Base-by-base conservation (phyloP, 1,284 basidiomycete genomes). In the Leccinum ambiguum region DNA sequence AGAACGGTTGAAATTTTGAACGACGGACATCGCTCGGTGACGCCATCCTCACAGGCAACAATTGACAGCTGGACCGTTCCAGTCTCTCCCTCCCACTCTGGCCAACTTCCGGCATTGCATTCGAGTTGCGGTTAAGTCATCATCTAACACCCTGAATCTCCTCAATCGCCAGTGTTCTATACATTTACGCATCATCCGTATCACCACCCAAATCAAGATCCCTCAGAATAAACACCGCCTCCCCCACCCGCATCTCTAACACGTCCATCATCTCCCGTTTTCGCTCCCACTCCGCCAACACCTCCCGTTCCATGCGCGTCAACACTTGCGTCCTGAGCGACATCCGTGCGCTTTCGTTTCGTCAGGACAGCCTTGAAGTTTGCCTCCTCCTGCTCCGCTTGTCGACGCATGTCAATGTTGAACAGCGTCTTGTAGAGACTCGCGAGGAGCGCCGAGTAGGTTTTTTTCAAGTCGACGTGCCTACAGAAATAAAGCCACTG, bases 361-460 rank as follows among this genome's bases (percentile, higher is more conserved):
- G 88, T 88, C 53, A 96, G 77, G 16, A 96, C 86, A 2, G 87
- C 87, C 66, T 83, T 85, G 54, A 93, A 81, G 45, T 81, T 80
- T 1, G 84, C 79, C 60, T 86, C 85, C 67, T 91, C 88, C 64
- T 86, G 78, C 75, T 97, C 94, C 6, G 86, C 84, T 67, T 85
- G 83, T 65, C 88, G 83, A 53, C 95, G 85, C 71, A 84, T 82
- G 13, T 0, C 23, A 23, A 23, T 23, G 74, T 97, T 97, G 72
- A 86, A 93, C 63, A 97, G 73, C 0, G 91, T 93, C 78, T 96
- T 96, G 83, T 96, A 96, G 48, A 96, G 79, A 68, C 86, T 86
- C 36, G 85, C 84, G 11, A 96, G 80, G 18, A 97, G 81, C n/a
- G 88, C 84, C 8, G 89, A 86, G 72, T 91, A 93, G 8, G 92